Evolutionary conservation across 202 grass and related monocot genomes (phyloP).

Genomic region (Brachypodium distachyon): DNA sequence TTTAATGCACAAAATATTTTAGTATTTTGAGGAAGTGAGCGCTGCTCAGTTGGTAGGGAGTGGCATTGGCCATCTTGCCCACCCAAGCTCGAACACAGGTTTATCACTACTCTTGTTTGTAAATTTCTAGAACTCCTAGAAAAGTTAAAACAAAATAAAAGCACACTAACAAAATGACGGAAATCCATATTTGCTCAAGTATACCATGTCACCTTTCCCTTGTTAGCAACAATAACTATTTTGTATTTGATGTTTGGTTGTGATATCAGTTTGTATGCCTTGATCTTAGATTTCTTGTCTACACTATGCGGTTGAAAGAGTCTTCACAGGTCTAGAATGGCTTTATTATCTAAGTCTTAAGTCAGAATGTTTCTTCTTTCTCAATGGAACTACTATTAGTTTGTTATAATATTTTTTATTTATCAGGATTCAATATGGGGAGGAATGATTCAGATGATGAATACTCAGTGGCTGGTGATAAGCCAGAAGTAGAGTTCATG

Average conservation of each 20-base stretch:
- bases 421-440: slow-evolving; percentile 33
- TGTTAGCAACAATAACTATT: not conserved
- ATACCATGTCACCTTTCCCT: not conserved
- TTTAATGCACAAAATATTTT: not conserved
- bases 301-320: not conserved
- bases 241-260: not conserved
- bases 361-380: not conserved
- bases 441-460: slow-evolving; percentile 55
- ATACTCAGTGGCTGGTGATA: slow-evolving; percentile 63
- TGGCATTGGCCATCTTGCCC: not conserved
- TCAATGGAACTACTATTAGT: not conserved
- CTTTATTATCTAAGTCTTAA: not conserved
- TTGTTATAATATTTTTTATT: not conserved
- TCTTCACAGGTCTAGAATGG: not conserved
- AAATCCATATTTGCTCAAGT: not conserved
- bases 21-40: not conserved
- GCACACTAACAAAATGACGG: not conserved
- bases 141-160: not conserved
- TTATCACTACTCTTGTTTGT: not conserved
- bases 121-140: not conserved
- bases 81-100: not conserved
- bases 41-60: not conserved
- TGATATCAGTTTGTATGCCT: not conserved
- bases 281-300: not conserved
- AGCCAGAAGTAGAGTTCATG: slow-evolving; percentile 78